These are phyloP conservation scores for Backusella tarrabulga DNA, from an alignment of 192 early-diverging fungal genomes.

Conservation along the genomic window DNA sequence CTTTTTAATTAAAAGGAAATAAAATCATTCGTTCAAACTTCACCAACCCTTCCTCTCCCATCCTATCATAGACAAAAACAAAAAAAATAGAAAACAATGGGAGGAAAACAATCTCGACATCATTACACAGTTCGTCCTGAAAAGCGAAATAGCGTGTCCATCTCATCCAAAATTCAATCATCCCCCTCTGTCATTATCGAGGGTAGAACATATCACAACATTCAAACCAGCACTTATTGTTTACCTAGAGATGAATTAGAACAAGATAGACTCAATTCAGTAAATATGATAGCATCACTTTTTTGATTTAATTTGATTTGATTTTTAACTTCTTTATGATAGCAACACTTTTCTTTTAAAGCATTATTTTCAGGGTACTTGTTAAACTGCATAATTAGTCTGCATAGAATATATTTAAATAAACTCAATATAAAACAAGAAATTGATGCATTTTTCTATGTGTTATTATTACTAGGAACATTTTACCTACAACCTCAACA, in stretches of 20 bases:
- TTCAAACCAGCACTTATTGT: slow-evolving; percentile 27
- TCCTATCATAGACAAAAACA: not conserved
- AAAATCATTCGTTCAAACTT: not conserved
- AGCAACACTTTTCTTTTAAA: slow-evolving; percentile 22
- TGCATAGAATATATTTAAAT: slow-evolving; percentile 7
- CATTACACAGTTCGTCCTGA: not conserved
- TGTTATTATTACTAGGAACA: slow-evolving; percentile 2
- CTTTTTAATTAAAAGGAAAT: not conserved
- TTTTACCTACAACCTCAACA: not conserved
- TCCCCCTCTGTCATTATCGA: slow-evolving; percentile 15
- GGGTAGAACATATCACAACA: slow-evolving; percentile 29
- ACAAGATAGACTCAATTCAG: slow-evolving; percentile 30
- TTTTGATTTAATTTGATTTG: not conserved
- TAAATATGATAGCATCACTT: not conserved
- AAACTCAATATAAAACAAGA: slow-evolving; percentile 9
- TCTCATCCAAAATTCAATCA: not conserved
- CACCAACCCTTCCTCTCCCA: not conserved
- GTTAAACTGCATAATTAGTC: not conserved
- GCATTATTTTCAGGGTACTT: slow-evolving; percentile 14
- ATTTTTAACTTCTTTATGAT: not conserved
- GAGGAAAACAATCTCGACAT: slow-evolving; percentile 9
- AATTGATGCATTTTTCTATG: not conserved
- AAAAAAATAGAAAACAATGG: not conserved
- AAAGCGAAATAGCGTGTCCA: not conserved
- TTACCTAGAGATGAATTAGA: slow-evolving; percentile 36